phyloP scores from a whole-genome alignment of 129 eudicot species.

The Arctium lappa region DNA sequence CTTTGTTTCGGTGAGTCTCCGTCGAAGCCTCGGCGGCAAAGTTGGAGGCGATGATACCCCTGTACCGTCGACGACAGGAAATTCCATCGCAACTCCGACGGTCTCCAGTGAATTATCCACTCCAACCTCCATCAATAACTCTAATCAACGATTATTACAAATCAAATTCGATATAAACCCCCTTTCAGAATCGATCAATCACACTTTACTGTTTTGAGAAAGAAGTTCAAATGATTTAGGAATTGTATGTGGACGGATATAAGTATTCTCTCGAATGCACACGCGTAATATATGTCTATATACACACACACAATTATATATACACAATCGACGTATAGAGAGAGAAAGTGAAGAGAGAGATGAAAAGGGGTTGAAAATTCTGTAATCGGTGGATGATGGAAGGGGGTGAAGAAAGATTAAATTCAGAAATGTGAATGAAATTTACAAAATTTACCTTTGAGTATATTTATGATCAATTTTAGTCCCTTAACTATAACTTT shows the following conservation, averaged over 20 bases:
- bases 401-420: slow-evolving; percentile 12
- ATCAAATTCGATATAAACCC: slow-evolving; percentile 20
- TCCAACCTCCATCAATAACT: slow-evolving; percentile 47
- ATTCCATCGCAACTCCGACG: slow-evolving; percentile 60
- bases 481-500: slow-evolving; percentile 4
- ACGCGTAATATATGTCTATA: slow-evolving; percentile 17
- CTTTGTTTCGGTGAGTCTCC: slow-evolving; percentile 64
- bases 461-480: background rate
- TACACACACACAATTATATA: background rate
- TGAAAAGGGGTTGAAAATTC: slow-evolving; percentile 26
- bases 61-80: slow-evolving; percentile 72
- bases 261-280: slow-evolving; percentile 25
- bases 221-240: slow-evolving; percentile 16
- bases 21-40: slow-evolving; percentile 74
- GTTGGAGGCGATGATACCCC: slow-evolving; percentile 62
- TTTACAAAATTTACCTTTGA: background rate
- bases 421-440: background rate
- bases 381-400: slow-evolving; percentile 20
- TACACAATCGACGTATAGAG: slow-evolving; percentile 2
- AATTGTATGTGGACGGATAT: slow-evolving; percentile 20
- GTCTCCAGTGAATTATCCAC: slow-evolving; percentile 66
- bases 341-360: slow-evolving; percentile 1
- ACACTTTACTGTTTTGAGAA: slow-evolving; percentile 26
- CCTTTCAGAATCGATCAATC: slow-evolving; percentile 16
- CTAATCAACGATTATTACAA: slow-evolving; percentile 1